phyloP scores from a whole-genome alignment of 805 yeast species.

The Pachysolen tannophilus region DNA sequence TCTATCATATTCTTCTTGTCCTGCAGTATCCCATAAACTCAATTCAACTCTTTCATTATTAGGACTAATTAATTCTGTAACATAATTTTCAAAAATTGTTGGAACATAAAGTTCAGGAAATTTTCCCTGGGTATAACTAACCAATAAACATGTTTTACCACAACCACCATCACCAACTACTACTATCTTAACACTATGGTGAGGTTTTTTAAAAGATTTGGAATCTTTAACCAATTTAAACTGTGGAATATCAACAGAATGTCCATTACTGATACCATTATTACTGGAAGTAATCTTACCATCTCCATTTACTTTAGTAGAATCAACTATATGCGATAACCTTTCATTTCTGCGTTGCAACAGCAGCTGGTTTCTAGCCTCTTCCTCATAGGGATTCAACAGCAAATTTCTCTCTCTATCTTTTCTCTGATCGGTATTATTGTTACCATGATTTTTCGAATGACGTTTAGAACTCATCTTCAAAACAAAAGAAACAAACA shows the following conservation, averaged over 20 bases:
- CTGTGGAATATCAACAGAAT: constrained; percentile 4
- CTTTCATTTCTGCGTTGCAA: too few species aligned
- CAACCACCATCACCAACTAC: constrained; percentile 89
- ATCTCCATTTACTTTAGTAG: too few species aligned
- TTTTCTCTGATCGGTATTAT: too few species aligned
- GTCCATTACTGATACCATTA: too few species aligned
- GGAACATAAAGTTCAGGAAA: constrained; percentile 75
- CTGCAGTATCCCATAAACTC: constrained; percentile 86
- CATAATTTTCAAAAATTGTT: constrained; percentile 75
- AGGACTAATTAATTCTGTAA: constrained; percentile 42
- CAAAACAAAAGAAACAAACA: too few species aligned
- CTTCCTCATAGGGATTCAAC: too few species aligned
- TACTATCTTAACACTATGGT: constrained; percentile 32
- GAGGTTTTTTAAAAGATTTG: constrained; percentile 5
- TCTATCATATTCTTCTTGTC: constrained; percentile 81
- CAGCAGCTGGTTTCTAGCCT: too few species aligned
- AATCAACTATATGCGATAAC: too few species aligned
- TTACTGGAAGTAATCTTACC: too few species aligned
- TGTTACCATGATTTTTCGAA: too few species aligned
- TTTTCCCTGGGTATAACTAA: constrained; percentile 55
- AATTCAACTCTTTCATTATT: constrained; percentile 50
- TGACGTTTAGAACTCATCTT: too few species aligned
- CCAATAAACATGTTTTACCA: constrained; percentile 71
- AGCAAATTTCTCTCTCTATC: too few species aligned
- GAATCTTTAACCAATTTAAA: background rate